Percentiles rank a stretch among this genome's conserved stretches.
Evolutionary conservation across 306 rosid species (phyloP).

Genomic region (Lablab purpureus): DNA sequence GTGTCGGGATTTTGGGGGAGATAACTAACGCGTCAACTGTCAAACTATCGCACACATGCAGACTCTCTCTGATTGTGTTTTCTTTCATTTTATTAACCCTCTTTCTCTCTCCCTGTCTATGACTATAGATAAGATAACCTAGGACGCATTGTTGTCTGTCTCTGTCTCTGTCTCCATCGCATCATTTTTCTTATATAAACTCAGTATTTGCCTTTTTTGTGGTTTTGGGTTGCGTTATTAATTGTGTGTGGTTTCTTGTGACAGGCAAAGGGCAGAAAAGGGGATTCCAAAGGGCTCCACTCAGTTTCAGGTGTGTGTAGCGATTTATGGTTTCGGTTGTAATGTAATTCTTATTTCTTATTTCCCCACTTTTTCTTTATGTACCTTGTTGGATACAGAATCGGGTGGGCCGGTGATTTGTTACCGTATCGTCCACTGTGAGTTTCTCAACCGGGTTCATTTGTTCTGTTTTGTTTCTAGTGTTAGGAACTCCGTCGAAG

Average conservation of each 20-base stretch:
- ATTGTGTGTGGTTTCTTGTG: conserved; percentile 51
- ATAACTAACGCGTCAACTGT: conserved; percentile 81
- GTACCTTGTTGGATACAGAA: conserved; percentile 14
- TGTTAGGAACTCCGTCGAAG: conserved; percentile 77
- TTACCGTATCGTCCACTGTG: conserved; percentile 5
- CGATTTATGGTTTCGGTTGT: conserved; percentile 36
- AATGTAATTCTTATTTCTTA: conserved; percentile 20
- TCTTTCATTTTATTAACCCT: conserved; percentile 44
- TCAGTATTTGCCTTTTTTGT: conserved; percentile 49
- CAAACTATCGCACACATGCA: conserved; percentile 65
- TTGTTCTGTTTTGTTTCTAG: conserved; percentile 24
- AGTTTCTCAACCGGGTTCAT: conserved; percentile 35
- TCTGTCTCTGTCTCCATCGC: conserved; percentile 67
- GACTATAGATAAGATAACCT: conserved; percentile 14
- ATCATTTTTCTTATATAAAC: conserved; percentile 37
- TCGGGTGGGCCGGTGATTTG: conserved; percentile 24
- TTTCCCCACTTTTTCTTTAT: neutral
- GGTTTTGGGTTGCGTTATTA: conserved; percentile 45
- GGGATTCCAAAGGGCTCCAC: conserved; percentile 80
- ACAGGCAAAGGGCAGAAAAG: conserved; percentile 83
- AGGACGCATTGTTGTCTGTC: conserved; percentile 44
- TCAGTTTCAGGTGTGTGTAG: conserved; percentile 66
- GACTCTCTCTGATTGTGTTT: conserved; percentile 70
- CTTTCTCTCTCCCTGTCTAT: conserved; percentile 54
- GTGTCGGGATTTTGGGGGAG: conserved; percentile 73